A percentile compares a stretch with the other conserved stretches of the same genome.
Conservation (phyloP, 345 rosid genomes). For the Aurinia saxatilis region DNA sequence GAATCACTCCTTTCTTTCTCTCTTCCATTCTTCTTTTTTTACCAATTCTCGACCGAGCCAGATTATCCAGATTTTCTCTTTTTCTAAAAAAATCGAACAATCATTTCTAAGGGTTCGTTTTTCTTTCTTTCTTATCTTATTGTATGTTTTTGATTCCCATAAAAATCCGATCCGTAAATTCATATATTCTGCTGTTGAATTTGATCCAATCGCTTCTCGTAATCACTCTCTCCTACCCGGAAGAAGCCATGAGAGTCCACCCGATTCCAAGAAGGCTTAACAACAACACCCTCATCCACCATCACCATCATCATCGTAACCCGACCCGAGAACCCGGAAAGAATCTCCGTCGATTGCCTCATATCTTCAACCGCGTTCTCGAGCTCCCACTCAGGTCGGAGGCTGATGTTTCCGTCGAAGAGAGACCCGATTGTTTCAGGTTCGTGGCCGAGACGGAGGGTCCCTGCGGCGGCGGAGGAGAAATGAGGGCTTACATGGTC, state of each 20-base stretch:
- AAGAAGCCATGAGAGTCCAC: constrained; percentile 74
- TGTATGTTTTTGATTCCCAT: constrained; percentile 21
- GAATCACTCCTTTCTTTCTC: too few relatives aligned
- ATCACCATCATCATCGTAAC: constrained; percentile 33
- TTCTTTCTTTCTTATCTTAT: too few relatives aligned
- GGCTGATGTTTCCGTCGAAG: constrained; percentile 79
- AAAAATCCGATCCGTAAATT: not conserved
- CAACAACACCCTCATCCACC: constrained; percentile 35
- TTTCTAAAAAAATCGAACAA: too few relatives aligned
- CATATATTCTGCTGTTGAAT: constrained; percentile 19
- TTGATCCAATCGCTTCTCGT: constrained; percentile 7
- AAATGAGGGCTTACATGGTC: constrained; percentile 66
- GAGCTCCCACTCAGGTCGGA: constrained; percentile 91
- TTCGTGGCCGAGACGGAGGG: constrained; percentile 79
- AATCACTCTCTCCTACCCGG: constrained; percentile 6
- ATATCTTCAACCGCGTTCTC: constrained; percentile 78
- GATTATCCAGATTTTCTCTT: too few relatives aligned
- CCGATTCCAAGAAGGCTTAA: constrained; percentile 62
- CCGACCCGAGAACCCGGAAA: constrained; percentile 48
- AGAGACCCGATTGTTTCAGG: constrained; percentile 62
- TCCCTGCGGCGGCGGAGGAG: constrained; percentile 31
- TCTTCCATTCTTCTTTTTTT: not conserved
- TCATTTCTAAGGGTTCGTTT: too few relatives aligned
- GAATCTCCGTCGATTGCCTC: constrained; percentile 90
- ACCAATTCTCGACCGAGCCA: too few relatives aligned